Evolutionary conservation across 148 eudicot genomes (phyloP).

Genomic region (Fagopyrum homotropicum): DNA sequence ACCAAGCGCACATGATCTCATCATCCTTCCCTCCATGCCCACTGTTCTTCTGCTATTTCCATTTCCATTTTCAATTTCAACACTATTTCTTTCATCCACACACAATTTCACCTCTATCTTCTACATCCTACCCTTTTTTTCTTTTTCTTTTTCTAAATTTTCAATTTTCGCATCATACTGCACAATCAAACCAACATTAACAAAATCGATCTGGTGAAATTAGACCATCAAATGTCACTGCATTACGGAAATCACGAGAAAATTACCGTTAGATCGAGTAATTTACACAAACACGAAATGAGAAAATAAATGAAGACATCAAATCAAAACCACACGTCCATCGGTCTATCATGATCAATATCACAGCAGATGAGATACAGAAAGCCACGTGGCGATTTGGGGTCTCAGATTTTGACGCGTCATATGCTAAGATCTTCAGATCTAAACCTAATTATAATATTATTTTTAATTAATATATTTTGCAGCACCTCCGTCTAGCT

Average conservation of each 20-base stretch:
- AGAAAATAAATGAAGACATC: not conserved
- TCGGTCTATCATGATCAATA: slow-evolving; percentile 4
- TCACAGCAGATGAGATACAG: not conserved
- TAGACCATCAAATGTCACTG: not conserved
- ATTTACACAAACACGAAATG: no score
- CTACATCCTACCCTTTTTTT: not conserved
- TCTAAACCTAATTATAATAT: not conserved
- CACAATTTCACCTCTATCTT: not conserved
- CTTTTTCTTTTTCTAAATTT: not conserved
- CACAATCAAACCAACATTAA: not conserved
- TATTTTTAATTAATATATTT: not conserved
- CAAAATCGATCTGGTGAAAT: not conserved
- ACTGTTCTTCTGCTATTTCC: slow-evolving; percentile 6
- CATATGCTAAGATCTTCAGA: not conserved
- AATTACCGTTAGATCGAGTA: not conserved
- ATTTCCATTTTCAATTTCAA: not conserved
- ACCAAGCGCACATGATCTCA: slow-evolving; percentile 2
- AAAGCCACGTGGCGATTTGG: slow-evolving; percentile 1
- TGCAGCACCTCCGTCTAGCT: not conserved
- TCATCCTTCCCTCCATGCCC: not conserved
- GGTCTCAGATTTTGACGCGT: slow-evolving; percentile 5
- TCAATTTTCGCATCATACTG: not conserved
- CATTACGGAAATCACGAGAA: not conserved
- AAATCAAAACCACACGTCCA: slow-evolving; percentile 14
- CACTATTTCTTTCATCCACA: not conserved